A percentile compares a stretch with the other conserved stretches of the same genome.
Conservation (phyloP, 345 rosid species). For the Erucastrum elatum region DNA sequence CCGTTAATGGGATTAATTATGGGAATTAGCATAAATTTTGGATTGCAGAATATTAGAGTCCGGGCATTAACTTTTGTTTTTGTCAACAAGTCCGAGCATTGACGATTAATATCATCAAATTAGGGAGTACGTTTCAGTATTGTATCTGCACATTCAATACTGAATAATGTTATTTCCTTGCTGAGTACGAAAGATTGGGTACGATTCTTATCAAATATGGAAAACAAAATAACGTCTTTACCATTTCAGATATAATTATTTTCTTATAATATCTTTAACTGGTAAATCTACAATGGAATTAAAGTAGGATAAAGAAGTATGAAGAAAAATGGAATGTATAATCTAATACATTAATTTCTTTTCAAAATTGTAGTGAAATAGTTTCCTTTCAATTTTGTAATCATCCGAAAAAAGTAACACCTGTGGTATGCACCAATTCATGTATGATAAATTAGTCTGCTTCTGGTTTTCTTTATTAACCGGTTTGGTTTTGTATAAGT, state of each 20-base stretch:
- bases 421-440: neutral
- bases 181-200: neutral
- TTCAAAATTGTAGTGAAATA: too few relatives aligned
- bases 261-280: neutral
- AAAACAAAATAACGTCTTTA: neutral
- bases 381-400: too few relatives aligned
- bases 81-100: neutral
- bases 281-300: too few relatives aligned
- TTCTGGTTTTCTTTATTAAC: neutral
- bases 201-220: neutral
- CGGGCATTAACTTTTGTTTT: neutral
- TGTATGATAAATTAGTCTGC: neutral
- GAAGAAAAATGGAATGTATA: too few relatives aligned
- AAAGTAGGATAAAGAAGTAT: too few relatives aligned
- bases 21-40: neutral
- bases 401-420: neutral
- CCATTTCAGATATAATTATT: neutral
- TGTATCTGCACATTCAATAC: neutral
- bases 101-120: neutral
- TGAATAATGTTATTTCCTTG: neutral
- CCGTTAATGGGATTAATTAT: neutral
- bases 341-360: too few relatives aligned
- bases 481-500: slow-evolving; percentile 9
- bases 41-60: neutral
- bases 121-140: neutral